Percentiles rank a stretch among this genome's conserved stretches.
Conservation (phyloP, 257 asterid species). For the Haberlea rhodopensis region DNA sequence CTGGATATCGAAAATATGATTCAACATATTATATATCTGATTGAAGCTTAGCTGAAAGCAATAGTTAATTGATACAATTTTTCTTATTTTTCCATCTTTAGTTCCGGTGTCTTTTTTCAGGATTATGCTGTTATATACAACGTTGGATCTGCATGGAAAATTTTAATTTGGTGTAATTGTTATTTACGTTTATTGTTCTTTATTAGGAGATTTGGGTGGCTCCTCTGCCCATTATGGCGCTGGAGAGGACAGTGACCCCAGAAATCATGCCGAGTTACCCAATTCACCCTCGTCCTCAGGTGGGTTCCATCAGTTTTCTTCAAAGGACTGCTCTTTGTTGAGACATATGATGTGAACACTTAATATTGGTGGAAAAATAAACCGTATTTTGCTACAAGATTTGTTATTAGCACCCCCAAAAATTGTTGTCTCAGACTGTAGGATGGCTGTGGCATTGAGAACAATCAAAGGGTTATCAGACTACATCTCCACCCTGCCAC, state of each 20-base stretch:
- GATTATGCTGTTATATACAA: not conserved
- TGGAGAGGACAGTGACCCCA: conserved; percentile 70
- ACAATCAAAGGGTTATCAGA: conserved; percentile 73
- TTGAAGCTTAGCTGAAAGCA: conserved; percentile 5
- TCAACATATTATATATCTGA: not conserved
- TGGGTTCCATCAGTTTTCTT: conserved; percentile 99
- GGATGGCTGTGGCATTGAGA: conserved; percentile 97
- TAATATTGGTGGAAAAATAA: conserved; percentile 74
- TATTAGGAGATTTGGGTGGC: conserved; percentile 82
- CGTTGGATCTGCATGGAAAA: not conserved
- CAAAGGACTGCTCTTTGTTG: conserved; percentile 99
- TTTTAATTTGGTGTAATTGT: conserved; percentile 12
- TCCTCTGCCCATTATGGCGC: conserved; percentile 59
- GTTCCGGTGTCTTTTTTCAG: not conserved
- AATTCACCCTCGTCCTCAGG: conserved; percentile 96
- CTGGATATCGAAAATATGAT: not conserved
- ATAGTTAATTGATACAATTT: not conserved
- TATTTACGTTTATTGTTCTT: conserved; percentile 15
- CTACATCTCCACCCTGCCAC: conserved; percentile 83
- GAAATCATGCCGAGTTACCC: conserved; percentile 65
- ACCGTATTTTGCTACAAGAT: conserved; percentile 65
- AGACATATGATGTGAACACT: conserved; percentile 95
- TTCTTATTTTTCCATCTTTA: too few relatives aligned
- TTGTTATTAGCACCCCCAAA: conserved; percentile 68
- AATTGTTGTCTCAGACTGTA: conserved; percentile 69